These are phyloP conservation scores for Metschnikowia sp. DNA, from an alignment of 805 yeast species.

Conservation along the genomic window DNA sequence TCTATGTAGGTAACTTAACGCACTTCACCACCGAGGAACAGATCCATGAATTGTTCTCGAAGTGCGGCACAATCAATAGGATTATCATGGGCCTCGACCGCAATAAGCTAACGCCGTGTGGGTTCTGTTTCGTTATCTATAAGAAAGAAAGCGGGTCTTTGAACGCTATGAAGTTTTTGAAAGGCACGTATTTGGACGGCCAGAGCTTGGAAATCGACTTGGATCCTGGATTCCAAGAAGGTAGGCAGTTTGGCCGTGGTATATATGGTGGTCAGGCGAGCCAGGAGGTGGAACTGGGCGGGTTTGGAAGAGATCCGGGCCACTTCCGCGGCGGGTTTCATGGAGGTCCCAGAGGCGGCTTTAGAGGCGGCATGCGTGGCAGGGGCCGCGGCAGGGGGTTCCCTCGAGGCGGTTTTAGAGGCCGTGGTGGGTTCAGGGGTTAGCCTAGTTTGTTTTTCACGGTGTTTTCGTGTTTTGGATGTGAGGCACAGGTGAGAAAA, in stretches of 20 bases:
- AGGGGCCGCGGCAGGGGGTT: slow-evolving; percentile 32
- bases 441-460: background rate
- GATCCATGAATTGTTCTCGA: slow-evolving; percentile 78
- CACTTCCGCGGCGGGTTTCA: slow-evolving; percentile 15
- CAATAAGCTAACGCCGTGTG: slow-evolving; percentile 89
- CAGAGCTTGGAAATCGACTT: slow-evolving; percentile 79
- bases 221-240: slow-evolving; percentile 95
- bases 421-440: slow-evolving; percentile 22
- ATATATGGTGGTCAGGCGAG: slow-evolving; percentile 87
- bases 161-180: slow-evolving; percentile 76
- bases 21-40: slow-evolving; percentile 95
- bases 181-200: slow-evolving; percentile 82
- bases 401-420: slow-evolving; percentile 28
- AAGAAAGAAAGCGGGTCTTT: slow-evolving; percentile 66
- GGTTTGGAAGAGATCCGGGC: slow-evolving; percentile 14
- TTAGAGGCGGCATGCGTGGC: slow-evolving; percentile 45
- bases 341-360: slow-evolving; percentile 42
- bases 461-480: background rate
- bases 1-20: slow-evolving; percentile 88
- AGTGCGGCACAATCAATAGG: slow-evolving; percentile 73
- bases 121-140: slow-evolving; percentile 90
- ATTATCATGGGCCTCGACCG: slow-evolving; percentile 95
- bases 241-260: slow-evolving; percentile 95
- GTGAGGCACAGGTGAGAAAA: background rate
- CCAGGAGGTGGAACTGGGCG: slow-evolving; percentile 48